A percentile compares a stretch with the other conserved stretches of the same genome.
Conservation (phyloP, 352 stramenopile species). For the Phytophthora podocarpi region DNA sequence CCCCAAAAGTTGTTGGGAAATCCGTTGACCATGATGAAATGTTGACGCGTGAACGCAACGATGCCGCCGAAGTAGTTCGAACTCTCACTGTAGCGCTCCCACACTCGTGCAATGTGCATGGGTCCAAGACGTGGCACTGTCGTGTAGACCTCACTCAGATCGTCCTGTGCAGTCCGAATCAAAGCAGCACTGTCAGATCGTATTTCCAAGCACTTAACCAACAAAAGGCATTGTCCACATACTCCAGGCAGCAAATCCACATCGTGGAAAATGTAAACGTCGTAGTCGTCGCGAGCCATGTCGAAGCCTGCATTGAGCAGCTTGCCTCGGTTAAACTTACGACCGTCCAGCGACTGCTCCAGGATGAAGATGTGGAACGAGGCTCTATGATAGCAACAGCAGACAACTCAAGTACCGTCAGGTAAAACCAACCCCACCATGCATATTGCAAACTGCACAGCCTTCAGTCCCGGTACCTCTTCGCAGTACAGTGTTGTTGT, state of each 20-base stretch:
- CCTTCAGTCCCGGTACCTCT: not conserved
- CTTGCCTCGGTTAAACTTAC: conserved; percentile 98
- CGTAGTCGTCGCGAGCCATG: conserved; percentile 80
- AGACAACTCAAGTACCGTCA: not conserved
- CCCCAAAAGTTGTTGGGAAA: conserved; percentile 97
- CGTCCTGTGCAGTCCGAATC: conserved; percentile 35
- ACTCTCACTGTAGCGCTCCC: conserved; percentile 95
- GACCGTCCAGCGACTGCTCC: conserved; percentile 92
- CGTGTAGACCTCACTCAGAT: conserved; percentile 85
- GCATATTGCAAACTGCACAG: not conserved
- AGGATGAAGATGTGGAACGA: conserved; percentile 94
- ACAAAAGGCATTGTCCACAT: not conserved
- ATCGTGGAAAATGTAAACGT: conserved; percentile 95
- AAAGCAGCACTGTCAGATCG: not conserved
- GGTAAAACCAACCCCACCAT: not conserved
- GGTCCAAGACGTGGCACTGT: conserved; percentile 64
- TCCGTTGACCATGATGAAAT: conserved; percentile 95
- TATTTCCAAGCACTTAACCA: not conserved
- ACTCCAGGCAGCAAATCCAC: conserved; percentile 93
- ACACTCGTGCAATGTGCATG: conserved; percentile 94
- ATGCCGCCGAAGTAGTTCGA: conserved; percentile 95
- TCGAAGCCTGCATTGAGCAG: conserved; percentile 96
- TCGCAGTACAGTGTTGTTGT: conserved; percentile 29
- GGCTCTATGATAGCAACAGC: conserved; percentile 26
- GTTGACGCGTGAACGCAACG: conserved; percentile 84